A percentile compares a stretch with the other conserved stretches of the same genome.
Evolutionary conservation across 805 yeast genomes (phyloP).

Genomic region (Saccharomycopsis babjevae): DNA sequence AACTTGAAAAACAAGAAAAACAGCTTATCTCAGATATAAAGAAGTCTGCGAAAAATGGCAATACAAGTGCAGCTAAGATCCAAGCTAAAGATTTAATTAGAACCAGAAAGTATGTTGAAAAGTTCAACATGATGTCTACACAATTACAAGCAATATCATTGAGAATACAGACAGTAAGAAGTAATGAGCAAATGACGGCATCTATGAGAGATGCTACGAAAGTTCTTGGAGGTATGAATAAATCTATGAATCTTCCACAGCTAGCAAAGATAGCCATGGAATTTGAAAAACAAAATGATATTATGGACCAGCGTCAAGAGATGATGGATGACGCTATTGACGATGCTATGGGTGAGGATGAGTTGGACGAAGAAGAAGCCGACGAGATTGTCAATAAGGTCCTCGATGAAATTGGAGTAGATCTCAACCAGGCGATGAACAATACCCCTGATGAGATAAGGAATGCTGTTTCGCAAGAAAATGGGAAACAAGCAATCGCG

Average conservation of each 20-base stretch:
- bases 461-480: slow-evolving; percentile 21
- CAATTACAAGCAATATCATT: slow-evolving; percentile 91
- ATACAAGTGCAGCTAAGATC: slow-evolving; percentile 78
- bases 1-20: slow-evolving; percentile 87
- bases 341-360: slow-evolving; percentile 88
- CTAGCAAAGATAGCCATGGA: slow-evolving; percentile 87
- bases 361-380: slow-evolving; percentile 76
- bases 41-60: slow-evolving; percentile 84
- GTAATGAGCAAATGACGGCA: slow-evolving; percentile 89
- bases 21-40: slow-evolving; percentile 77
- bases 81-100: slow-evolving; percentile 94
- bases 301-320: slow-evolving; percentile 98
- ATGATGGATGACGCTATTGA: slow-evolving; percentile 98
- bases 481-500: slow-evolving; percentile 43
- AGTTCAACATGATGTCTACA: slow-evolving; percentile 88
- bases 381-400: slow-evolving; percentile 89
- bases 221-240: slow-evolving; percentile 76
- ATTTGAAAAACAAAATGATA: slow-evolving; percentile 85
- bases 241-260: slow-evolving; percentile 84
- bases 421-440: slow-evolving; percentile 43
- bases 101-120: slow-evolving; percentile 69
- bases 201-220: slow-evolving; percentile 92
- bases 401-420: slow-evolving; percentile 92
- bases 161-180: slow-evolving; percentile 82
- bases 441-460: slow-evolving; percentile 34